phyloP scores from a whole-genome alignment of 768 basidiomycete genomes.

The Tulasnella sp. region DNA sequence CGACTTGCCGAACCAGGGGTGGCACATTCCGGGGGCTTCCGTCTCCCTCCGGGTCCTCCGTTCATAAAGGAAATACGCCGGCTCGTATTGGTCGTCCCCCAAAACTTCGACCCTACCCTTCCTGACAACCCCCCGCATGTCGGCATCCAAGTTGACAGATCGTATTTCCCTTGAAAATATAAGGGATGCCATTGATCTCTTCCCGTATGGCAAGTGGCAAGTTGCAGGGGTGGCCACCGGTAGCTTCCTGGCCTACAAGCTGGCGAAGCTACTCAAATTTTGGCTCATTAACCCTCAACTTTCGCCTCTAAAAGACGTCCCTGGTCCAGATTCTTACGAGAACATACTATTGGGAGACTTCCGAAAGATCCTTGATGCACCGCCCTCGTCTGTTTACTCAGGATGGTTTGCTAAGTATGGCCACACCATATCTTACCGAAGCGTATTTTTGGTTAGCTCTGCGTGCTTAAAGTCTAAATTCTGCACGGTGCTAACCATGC shows the following conservation, averaged over 20 bases:
- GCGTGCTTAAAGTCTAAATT: not conserved
- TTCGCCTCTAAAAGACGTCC: constrained; percentile 9
- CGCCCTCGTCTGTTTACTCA: constrained; percentile 40
- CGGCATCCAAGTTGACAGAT: not conserved
- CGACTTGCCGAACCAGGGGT: not conserved
- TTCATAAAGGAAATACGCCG: not conserved
- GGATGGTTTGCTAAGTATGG: constrained; percentile 54
- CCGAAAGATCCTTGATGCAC: constrained; percentile 43
- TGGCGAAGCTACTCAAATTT: not conserved
- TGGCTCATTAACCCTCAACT: constrained; percentile 12
- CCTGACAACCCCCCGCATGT: not conserved
- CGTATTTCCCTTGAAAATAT: not conserved
- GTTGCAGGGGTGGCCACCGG: not conserved
- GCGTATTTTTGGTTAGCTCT: constrained; percentile 37
- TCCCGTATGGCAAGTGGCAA: not conserved
- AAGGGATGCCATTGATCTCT: not conserved
- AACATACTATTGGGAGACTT: constrained; percentile 50
- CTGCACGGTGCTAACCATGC: not conserved
- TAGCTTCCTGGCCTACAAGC: not conserved
- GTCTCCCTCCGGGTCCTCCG: not conserved
- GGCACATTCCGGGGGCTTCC: not conserved
- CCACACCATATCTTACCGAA: constrained; percentile 45
- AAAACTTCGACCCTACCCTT: not conserved
- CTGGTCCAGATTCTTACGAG: constrained; percentile 5
- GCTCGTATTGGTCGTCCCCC: not conserved